Base-by-base conservation (phyloP, 2,329 filamentous ascomycete species). In the Aspergillus proliferans region DNA sequence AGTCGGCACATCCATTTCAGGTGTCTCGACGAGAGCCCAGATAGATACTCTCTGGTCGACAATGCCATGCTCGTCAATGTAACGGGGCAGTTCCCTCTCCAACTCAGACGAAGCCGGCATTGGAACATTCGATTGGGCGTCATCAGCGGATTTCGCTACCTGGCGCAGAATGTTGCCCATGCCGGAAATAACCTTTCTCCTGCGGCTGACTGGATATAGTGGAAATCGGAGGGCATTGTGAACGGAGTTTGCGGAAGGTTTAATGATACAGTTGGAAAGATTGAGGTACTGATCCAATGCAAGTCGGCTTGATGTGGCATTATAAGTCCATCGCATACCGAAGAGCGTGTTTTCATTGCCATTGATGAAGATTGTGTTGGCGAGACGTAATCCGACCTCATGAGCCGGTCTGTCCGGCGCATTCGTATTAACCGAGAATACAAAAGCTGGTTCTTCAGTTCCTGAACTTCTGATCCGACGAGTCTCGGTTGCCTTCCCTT, bases 101-200 rank as follows among this genome's bases (percentile, higher is more conserved):
- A 73, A 56, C 46, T 73, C 70, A 3, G 65, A 56, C 2, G 70
- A 73, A 46, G 70, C 70, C 7, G 69, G 69, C 51, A 68, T 68
- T 7, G 67, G 55, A 9, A 61, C 58, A 10, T 52, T 51, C 10
- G 64, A 65, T 21, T 40, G 38, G 36, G 47, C 52, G 6, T 50
- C 45, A 28, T 63, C 62, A 3, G 56, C 52, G 7, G 63, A 63
- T 53, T 67, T 67, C n/a, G 66, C 59, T 34, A 73, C 46, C 38
- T 71, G 67, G 19, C 70, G 66, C 19, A 73, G 53, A 21, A 73
- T 71, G 42, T 73, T 73, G 9, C 70, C 70, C 70, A 73, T 71
- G 48, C 70, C 67, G 8, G 67, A 61, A 14, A 69, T 58, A 12
- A 72, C 70, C 39, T 56, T 65, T 43, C 69, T 63, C 43, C 69